phyloP scores from a whole-genome alignment of 1,284 basidiomycete species.

The Termitomyces sp. region DNA sequence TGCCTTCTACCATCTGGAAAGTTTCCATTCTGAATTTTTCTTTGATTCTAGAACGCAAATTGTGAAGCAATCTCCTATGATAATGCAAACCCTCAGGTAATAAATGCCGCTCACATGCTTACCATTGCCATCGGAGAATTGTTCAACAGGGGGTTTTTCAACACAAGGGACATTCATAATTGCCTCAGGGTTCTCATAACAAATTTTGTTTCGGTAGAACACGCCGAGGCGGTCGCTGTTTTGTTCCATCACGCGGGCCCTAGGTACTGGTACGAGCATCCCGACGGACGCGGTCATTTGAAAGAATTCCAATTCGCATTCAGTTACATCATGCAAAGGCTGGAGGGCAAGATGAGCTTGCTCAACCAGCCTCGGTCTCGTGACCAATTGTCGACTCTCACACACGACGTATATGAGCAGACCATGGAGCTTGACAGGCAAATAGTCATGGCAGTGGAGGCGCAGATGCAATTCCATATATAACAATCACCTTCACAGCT shows the following conservation, averaged over 20 bases:
- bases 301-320: conserved; percentile 6
- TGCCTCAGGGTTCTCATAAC: conserved; percentile 12
- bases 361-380: conserved; percentile 4
- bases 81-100: conserved; percentile 1
- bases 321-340: conserved; percentile 8
- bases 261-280: conserved; percentile 13
- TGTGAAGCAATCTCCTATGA: conserved; percentile 16
- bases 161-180: conserved; percentile 7
- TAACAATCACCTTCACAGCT: neutral
- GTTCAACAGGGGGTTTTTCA: conserved; percentile 8
- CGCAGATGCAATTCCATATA: neutral
- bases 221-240: conserved; percentile 14
- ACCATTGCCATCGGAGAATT: conserved; percentile 13
- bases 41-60: conserved; percentile 10
- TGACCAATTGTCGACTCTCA: conserved; percentile 4
- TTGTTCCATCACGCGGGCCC: conserved; percentile 13
- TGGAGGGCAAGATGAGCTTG: conserved; percentile 17
- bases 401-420: conserved; percentile 1
- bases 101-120: conserved; percentile 10
- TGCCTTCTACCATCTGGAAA: neutral
- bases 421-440: conserved; percentile 3
- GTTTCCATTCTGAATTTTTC: neutral
- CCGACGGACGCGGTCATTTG: conserved; percentile 12
- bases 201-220: conserved; percentile 17
- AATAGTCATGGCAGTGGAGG: neutral